A percentile compares a stretch with the other conserved stretches of the same genome.
phyloP scores from a whole-genome alignment of 2,329 filamentous ascomycete species.

The Cercospora beticola region DNA sequence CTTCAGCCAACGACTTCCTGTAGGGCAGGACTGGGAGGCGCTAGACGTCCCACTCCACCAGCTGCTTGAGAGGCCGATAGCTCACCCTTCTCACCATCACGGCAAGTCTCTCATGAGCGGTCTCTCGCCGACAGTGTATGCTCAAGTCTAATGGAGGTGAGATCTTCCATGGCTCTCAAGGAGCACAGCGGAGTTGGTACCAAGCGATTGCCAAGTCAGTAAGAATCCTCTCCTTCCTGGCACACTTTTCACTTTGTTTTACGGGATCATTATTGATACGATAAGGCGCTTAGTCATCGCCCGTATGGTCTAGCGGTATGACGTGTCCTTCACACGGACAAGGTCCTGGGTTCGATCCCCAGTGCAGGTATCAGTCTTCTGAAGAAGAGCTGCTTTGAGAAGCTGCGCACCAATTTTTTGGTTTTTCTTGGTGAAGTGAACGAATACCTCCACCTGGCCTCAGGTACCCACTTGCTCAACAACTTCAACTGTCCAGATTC shows the following conservation, averaged over 20 bases:
- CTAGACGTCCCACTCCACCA: background rate
- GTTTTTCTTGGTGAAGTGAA: too few relatives aligned
- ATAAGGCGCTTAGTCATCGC: background rate
- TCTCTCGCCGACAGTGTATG: background rate
- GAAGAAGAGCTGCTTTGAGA: too few relatives aligned
- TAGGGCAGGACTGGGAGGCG: background rate
- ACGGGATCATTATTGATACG: too few relatives aligned
- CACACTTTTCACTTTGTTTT: too few relatives aligned
- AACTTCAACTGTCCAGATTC: too few relatives aligned
- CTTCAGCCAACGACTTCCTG: background rate
- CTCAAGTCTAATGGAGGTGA: background rate
- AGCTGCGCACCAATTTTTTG: too few relatives aligned
- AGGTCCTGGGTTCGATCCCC: conserved; percentile 14
- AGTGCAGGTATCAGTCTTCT: background rate
- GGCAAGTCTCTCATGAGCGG: background rate
- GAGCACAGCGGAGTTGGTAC: background rate
- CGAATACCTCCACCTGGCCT: too few relatives aligned
- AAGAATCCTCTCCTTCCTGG: too few relatives aligned
- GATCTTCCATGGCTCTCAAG: background rate
- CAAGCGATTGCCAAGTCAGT: background rate
- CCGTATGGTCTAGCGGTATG: conserved; percentile 33
- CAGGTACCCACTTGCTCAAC: too few relatives aligned
- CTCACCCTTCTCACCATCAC: background rate
- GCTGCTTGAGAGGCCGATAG: background rate
- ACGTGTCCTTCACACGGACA: conserved; percentile 30